Evolutionary conservation across 257 asterid genomes (phyloP), one percentile per base, ranked within the genome.

Genomic region (Datura wrightii): DNA sequence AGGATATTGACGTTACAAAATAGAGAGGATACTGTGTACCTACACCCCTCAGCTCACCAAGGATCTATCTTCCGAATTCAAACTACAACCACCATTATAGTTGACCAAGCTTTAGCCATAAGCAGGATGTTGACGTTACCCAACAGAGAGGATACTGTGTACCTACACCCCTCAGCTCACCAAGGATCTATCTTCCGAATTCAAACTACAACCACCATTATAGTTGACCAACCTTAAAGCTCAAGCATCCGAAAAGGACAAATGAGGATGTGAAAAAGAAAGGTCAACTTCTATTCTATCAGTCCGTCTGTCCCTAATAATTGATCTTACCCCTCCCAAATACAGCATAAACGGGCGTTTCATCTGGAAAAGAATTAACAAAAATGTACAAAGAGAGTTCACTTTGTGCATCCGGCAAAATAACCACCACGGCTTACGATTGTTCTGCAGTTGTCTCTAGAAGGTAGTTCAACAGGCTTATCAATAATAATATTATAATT

Each of bases 401-500:
- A 63, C 5, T 10, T 24, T 5, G 10, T 63, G 71, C 44, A 31
- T 63, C 41, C 39, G 2, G 44, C 44, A 65, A 65, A 65, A 14
- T 65, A 3, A 62, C 6, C 4, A 65, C n/a, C 10, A 4, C 36
- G 10, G 52, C 78, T 39, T 7, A 36, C 0, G 63, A 31, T 16
- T 7, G 31, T 15, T 13, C 82, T 76, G 62, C 60, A 78, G 82
- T 31, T 78, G 82, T 76, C 62, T 7, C 24, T 50, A 14, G 80
- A 48, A 74, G 80, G 63, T 50, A 76, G 46, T 31, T 48, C 59
- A 24, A 24, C 80, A 76, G 62, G 39, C 46, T 76, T 50, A 39
- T 19, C 78, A 76, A 86, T 69, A 41, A 70, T 58, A 80, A 44
- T 54, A 74, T 71, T 53, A 58, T 74, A 63, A 87, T 87, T 72